Evolutionary conservation across 768 basidiomycete species (phyloP).

Genomic region (Rhodotorula graminis): DNA sequence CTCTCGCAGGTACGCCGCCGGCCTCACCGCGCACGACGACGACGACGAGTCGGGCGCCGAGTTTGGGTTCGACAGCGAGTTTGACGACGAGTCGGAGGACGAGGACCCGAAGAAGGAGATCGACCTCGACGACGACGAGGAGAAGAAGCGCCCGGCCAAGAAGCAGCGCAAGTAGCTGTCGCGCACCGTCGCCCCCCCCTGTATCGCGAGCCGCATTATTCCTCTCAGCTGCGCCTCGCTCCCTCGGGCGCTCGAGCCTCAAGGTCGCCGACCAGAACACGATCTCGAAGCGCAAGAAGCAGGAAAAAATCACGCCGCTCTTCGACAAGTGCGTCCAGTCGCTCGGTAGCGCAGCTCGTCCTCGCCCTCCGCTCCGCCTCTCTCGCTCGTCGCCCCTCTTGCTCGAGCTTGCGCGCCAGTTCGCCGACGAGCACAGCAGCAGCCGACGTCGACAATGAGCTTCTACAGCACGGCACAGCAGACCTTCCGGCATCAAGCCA

Average conservation of each 20-base stretch:
- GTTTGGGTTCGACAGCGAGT: conserved; percentile 36
- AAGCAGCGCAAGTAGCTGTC: conserved; percentile 15
- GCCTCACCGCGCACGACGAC: conserved; percentile 18
- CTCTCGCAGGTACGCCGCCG: conserved; percentile 30
- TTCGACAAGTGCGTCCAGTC: conserved; percentile 84
- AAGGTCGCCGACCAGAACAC: conserved; percentile 54
- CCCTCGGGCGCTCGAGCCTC: conserved; percentile 46
- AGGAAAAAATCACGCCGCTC: conserved; percentile 90
- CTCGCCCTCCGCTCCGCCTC: too few relatives aligned
- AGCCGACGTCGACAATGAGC: too few relatives aligned
- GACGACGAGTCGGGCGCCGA: conserved; percentile 31
- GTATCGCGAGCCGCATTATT: too few relatives aligned
- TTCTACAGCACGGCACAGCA: too few relatives aligned
- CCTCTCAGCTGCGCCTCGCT: too few relatives aligned
- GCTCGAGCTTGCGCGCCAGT: too few relatives aligned
- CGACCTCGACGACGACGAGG: conserved; percentile 30
- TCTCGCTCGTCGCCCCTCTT: too few relatives aligned
- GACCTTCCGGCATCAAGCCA: too few relatives aligned
- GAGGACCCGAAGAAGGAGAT: conserved; percentile 37
- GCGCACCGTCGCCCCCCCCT: not conserved
- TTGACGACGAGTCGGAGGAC: conserved; percentile 28
- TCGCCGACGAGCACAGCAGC: too few relatives aligned
- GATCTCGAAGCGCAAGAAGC: conserved; percentile 49
- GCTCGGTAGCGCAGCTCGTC: too few relatives aligned
- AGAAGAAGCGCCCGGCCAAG: conserved; percentile 31